phyloP scores from a whole-genome alignment of 495 filamentous ascomycete species.

The Talaromyces trachyspermus region DNA sequence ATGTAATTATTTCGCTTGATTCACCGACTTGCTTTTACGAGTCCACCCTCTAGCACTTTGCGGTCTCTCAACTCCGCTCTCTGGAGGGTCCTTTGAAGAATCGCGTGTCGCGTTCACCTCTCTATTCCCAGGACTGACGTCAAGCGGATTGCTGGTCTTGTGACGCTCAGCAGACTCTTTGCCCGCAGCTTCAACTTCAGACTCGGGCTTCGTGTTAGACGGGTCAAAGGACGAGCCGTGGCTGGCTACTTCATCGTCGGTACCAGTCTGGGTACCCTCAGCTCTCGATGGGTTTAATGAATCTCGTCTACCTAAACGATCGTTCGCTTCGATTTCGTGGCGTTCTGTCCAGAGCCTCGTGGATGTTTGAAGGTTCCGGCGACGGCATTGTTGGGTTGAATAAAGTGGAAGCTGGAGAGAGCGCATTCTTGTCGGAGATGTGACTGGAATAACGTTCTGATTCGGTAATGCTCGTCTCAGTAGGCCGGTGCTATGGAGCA shows the following conservation, averaged over 20 bases:
- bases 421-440: neutral
- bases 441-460: neutral
- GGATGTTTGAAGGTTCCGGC: slow-evolving; percentile 1
- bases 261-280: slow-evolving; percentile 53
- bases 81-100: slow-evolving; percentile 40
- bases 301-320: slow-evolving; percentile 40
- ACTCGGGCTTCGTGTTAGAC: slow-evolving; percentile 47
- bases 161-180: slow-evolving; percentile 24
- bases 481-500: neutral
- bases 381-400: neutral
- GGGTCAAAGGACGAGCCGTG: slow-evolving; percentile 53
- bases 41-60: slow-evolving; percentile 41
- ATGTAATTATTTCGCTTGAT: slow-evolving; percentile 1
- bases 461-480: neutral
- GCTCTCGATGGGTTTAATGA: slow-evolving; percentile 44
- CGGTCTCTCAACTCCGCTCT: slow-evolving; percentile 27
- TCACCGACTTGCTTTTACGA: slow-evolving; percentile 35
- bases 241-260: slow-evolving; percentile 45
- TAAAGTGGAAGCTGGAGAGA: neutral
- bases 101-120: slow-evolving; percentile 46
- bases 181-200: slow-evolving; percentile 35
- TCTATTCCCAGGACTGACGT: slow-evolving; percentile 54
- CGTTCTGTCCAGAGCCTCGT: neutral
- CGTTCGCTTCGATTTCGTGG: slow-evolving; percentile 4
- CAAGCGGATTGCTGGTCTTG: slow-evolving; percentile 39